These are phyloP conservation scores for Diplosphaera chodatii DNA, from an alignment of 139 green algal genomes.

Conservation along the genomic window DNA sequence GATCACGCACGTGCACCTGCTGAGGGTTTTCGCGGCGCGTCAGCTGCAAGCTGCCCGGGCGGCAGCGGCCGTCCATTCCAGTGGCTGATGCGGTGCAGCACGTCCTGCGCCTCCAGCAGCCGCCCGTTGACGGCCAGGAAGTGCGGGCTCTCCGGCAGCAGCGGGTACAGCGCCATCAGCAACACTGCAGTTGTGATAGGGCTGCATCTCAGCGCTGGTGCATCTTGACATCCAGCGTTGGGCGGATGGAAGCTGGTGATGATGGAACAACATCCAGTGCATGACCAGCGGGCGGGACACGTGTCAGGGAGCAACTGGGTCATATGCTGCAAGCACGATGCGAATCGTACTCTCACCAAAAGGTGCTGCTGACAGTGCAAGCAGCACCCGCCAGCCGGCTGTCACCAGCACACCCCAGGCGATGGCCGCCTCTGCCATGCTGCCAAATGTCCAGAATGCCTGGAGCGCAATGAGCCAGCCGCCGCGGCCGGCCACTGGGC, in stretches of 20 bases:
- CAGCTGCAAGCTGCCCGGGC: not conserved
- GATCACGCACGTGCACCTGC: no score
- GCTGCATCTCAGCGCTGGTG: not conserved
- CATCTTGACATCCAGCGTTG: no score
- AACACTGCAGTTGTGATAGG: constrained; percentile 2
- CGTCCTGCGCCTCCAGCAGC: constrained; percentile 30
- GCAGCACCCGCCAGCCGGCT: constrained; percentile 61
- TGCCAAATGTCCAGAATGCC: constrained; percentile 59
- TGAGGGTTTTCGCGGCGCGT: not conserved
- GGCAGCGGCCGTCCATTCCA: constrained; percentile 37
- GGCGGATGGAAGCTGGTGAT: no score
- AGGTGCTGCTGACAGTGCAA: constrained; percentile 46
- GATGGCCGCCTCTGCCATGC: constrained; percentile 50
- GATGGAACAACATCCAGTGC: no score
- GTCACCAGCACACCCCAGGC: constrained; percentile 63
- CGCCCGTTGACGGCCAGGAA: constrained; percentile 44
- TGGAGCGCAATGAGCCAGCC: constrained; percentile 55
- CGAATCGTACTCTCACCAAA: not conserved
- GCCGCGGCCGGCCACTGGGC: constrained; percentile 45
- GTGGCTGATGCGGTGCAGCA: constrained; percentile 37
- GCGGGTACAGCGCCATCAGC: constrained; percentile 52
- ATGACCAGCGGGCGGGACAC: no score
- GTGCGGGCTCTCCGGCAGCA: constrained; percentile 69
- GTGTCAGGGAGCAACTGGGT: no score
- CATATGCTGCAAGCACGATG: no score